Evolutionary conservation across 2,329 filamentous ascomycete species (phyloP), one percentile per base, ranked within the genome.

Genomic region (Claviceps sp.): DNA sequence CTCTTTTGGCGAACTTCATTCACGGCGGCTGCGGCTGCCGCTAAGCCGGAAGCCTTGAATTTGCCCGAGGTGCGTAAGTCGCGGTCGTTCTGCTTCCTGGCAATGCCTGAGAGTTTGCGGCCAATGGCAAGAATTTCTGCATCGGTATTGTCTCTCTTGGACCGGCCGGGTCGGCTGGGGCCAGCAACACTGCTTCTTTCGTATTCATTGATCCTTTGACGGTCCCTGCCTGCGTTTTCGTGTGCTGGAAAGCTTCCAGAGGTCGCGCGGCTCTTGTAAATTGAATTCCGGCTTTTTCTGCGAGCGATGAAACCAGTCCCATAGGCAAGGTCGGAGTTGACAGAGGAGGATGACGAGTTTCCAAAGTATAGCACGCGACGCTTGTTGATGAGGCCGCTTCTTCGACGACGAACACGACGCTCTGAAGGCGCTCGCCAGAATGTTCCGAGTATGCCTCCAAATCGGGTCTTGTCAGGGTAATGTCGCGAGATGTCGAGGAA

Each of bases 251-350:
- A 44, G 43, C 43, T 42, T 38, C 46, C 53, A 38, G 53, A 53
- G 22, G 24, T n/a, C 9, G 22, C 50, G 45, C 51, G 48, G 18
- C 30, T 44, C 18, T 43, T 55, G 18, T 41, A 38, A 13, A 14
- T 61, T 22, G 61, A 57, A 45, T 58, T 62, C 41, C 61, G 61
- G 50, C 59, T 61, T 55, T 63, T 67, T 8, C 59, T 54, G 38
- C 67, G 66, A 55, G 72, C 73, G 47, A 78, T 69, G 56, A 76
- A 83, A 16, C 80, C 82, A 51, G 69, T 73, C 9, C 83, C 82
- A 61, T 85, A 86, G 9, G 82, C 82, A 55, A 86, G 67, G 61
- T 87, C 84, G 20, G 77, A 79, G 63, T 85, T 81, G 51, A 85
- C 72, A 1, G 81, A 84, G 0, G 81, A 85, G 2, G 79, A 83